phyloP scores from a whole-genome alignment of 352 stramenopile genomes.

The Phytophthora ramorum region DNA sequence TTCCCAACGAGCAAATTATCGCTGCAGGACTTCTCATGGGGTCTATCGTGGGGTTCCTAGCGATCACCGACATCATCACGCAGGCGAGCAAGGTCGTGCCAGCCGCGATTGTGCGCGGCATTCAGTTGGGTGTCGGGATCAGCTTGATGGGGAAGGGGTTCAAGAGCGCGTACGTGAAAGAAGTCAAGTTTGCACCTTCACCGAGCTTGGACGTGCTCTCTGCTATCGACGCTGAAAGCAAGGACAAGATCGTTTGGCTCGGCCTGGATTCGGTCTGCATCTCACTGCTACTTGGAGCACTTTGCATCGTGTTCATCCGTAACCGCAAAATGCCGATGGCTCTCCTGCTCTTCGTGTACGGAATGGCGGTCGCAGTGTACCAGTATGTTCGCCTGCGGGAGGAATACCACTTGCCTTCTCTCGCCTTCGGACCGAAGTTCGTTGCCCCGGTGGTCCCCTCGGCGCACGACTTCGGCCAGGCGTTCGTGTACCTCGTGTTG shows the following conservation, averaged over 20 bases:
- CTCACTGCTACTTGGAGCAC: constrained; percentile 68
- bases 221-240: constrained; percentile 10
- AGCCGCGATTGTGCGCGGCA: constrained; percentile 88
- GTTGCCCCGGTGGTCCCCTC: constrained; percentile 61
- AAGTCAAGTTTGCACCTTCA: constrained; percentile 39
- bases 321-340: constrained; percentile 68
- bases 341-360: constrained; percentile 74
- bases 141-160: constrained; percentile 89
- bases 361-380: constrained; percentile 69
- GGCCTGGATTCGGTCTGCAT: constrained; percentile 74
- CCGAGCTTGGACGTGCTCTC: constrained; percentile 14
- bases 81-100: constrained; percentile 90
- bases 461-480: constrained; percentile 60
- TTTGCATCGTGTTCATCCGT: constrained; percentile 78
- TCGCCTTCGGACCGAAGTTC: constrained; percentile 67
- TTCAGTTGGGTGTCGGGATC: constrained; percentile 93
- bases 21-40: constrained; percentile 90
- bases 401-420: constrained; percentile 58
- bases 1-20: constrained; percentile 79
- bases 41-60: constrained; percentile 66
- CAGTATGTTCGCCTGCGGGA: constrained; percentile 56
- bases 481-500: constrained; percentile 89
- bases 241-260: constrained; percentile 53
- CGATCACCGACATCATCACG: constrained; percentile 91
- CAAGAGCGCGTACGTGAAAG: constrained; percentile 61